Evolutionary conservation across 345 rosid species (phyloP), one percentile per base, ranked within the genome.

Genomic region (Camelina hispida): DNA sequence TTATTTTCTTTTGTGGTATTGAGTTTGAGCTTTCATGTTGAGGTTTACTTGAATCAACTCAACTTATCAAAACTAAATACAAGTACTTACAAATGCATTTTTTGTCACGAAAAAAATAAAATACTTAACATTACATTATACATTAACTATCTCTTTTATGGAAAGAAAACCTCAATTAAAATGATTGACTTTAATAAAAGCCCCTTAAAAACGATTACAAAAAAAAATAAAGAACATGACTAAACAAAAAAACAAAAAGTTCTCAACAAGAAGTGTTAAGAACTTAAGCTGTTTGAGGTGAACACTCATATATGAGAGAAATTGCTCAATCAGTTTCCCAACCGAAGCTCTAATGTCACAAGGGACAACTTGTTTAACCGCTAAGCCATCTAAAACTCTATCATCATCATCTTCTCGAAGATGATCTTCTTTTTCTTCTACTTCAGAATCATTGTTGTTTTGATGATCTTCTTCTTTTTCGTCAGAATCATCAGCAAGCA

Each of bases 401-500:
- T 71, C 63, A 65, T n/a, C 68, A 73, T 69, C 37, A 8, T 53
- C 37, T 2, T 70, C 32, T 16, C 2, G 60, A 46, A 15, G 52
- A 44, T 9, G 37, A 63, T 34, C 34, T 14, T 77, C 66, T 56
- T 53, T n/a, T 4, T 35, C 52, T 1, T 64, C 65, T 13, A 44
- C 50, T 1, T 63, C 22, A 9, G 2, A 6, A 46, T 64, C 71
- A 67, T 68, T 17, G 23, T 12, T 12, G 2, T 9, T 1, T 16
- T 4, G 56, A 56, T n/a, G 55, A 56, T 38, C 54, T 43, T 69
- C 62, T n/a, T 63, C 62, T 13, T 73, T n/a, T 40, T 56, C 70
- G 11, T 74, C 51, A 25, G 9, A 35, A 63, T 63, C 76, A 58
- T 71, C 34, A 5, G 72, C 80, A 7, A 80, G 77, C 65, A 83